Evolutionary conservation across 345 rosid genomes (phyloP).

Genomic region (Brassica juncea): DNA sequence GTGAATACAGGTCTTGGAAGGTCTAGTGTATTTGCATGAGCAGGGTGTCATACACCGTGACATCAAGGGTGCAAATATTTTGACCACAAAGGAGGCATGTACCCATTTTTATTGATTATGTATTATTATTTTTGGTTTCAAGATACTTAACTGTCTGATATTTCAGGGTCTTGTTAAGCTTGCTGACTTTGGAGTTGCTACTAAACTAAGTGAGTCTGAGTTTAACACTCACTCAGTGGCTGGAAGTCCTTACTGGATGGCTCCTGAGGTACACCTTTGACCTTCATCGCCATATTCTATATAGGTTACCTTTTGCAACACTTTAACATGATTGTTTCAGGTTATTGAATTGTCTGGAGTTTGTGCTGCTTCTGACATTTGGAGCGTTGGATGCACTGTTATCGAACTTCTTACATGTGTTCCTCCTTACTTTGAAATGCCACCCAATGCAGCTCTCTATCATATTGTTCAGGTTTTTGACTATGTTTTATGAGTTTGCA

Average conservation of each 20-base stretch:
- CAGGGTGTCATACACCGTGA: conserved; percentile 99
- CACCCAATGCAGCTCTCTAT: conserved; percentile 97
- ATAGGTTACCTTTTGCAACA: neutral
- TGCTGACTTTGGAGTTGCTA: conserved; percentile 99
- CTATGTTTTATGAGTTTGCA: neutral
- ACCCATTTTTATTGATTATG: neutral
- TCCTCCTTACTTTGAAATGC: conserved; percentile 98
- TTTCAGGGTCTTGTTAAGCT: conserved; percentile 95
- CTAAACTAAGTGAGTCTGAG: conserved; percentile 98
- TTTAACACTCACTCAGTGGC: conserved; percentile 94
- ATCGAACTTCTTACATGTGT: conserved; percentile 94
- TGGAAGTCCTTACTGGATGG: conserved; percentile 99
- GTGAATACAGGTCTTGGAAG: conserved; percentile 82
- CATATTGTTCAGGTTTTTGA: conserved; percentile 93
- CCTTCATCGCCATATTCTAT: neutral
- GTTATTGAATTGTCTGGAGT: conserved; percentile 99
- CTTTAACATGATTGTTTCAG: conserved; percentile 44
- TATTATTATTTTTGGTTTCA: conserved; percentile 12
- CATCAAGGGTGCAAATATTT: conserved; percentile 98
- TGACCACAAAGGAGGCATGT: conserved; percentile 95
- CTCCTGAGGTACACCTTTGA: conserved; percentile 78
- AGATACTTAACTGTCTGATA: conserved; percentile 26
- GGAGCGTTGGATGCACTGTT: conserved; percentile 99
- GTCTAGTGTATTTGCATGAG: conserved; percentile 93
- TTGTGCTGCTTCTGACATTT: conserved; percentile 99